Conservation (phyloP, 495 filamentous ascomycete species). For the Aspergillus incahuasiensis region DNA sequence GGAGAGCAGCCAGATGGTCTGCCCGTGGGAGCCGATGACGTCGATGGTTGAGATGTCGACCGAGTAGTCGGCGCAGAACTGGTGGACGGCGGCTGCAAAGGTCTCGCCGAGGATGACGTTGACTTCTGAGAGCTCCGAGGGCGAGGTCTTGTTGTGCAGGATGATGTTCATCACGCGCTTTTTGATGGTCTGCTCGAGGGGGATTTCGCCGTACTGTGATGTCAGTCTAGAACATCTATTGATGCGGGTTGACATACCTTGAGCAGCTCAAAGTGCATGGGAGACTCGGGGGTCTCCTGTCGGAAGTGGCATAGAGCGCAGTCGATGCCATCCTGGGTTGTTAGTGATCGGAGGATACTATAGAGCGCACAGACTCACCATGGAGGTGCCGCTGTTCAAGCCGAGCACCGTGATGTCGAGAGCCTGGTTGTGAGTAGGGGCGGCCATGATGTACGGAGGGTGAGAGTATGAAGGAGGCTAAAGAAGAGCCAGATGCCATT, state of each 20-base stretch:
- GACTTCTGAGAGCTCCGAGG: constrained; percentile 49
- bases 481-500: neutral
- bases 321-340: constrained; percentile 42
- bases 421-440: neutral
- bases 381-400: constrained; percentile 44
- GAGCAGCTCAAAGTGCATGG: constrained; percentile 46
- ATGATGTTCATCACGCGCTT: constrained; percentile 54
- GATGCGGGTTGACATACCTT: constrained; percentile 16
- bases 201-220: constrained; percentile 36
- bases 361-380: constrained; percentile 21
- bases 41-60: constrained; percentile 48
- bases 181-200: constrained; percentile 49
- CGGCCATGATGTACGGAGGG: neutral
- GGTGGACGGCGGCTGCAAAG: constrained; percentile 44
- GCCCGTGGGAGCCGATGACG: constrained; percentile 53
- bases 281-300: constrained; percentile 42
- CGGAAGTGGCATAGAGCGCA: constrained; percentile 48
- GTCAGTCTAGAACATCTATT: neutral
- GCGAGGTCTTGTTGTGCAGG: constrained; percentile 46
- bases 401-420: constrained; percentile 47
- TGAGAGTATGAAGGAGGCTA: neutral
- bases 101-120: constrained; percentile 50
- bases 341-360: neutral
- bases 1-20: constrained; percentile 54
- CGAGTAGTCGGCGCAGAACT: constrained; percentile 41